Conservation (phyloP, 495 filamentous ascomycete genomes). For the Glarea lozoyensis region DNA sequence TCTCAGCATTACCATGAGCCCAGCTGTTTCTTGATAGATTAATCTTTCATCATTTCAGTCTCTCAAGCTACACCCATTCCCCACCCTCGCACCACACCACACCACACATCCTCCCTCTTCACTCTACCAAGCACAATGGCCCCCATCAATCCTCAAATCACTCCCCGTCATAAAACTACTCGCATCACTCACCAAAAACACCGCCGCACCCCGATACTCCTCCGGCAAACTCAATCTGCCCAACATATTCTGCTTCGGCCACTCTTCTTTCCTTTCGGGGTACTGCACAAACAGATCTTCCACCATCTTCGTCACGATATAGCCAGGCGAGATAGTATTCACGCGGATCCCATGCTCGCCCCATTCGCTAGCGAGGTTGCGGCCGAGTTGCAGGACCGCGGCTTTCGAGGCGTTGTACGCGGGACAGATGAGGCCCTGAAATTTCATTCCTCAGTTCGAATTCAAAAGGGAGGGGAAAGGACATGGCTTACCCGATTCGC, state of each 20-base stretch:
- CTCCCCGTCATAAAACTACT: constrained; percentile 68
- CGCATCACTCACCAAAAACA: constrained; percentile 50
- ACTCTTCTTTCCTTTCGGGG: constrained; percentile 46
- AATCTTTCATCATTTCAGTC: too few species aligned
- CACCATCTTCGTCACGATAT: constrained; percentile 80
- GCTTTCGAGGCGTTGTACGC: constrained; percentile 92
- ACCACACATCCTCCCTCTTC: too few species aligned
- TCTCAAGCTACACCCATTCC: too few species aligned
- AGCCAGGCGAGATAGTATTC: constrained; percentile 91
- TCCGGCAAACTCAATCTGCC: constrained; percentile 51
- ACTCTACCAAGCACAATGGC: constrained; percentile 78
- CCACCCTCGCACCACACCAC: too few species aligned
- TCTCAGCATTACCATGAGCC: too few species aligned
- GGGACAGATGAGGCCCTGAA: constrained; percentile 59
- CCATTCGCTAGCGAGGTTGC: constrained; percentile 86
- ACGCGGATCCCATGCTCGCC: constrained; percentile 81
- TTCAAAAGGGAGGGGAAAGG: not conserved
- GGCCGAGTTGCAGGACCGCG: constrained; percentile 72
- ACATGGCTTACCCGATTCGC: constrained; percentile 50
- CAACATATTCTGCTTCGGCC: constrained; percentile 61
- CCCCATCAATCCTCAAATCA: constrained; percentile 79
- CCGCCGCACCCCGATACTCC: constrained; percentile 57
- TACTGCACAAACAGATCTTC: constrained; percentile 55
- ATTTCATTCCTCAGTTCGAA: constrained; percentile 1
- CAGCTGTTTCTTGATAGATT: too few species aligned